Evolutionary conservation across 768 basidiomycete species (phyloP), one percentile per base, ranked within the genome.

Genomic region (Melanogaster broomeanus): DNA sequence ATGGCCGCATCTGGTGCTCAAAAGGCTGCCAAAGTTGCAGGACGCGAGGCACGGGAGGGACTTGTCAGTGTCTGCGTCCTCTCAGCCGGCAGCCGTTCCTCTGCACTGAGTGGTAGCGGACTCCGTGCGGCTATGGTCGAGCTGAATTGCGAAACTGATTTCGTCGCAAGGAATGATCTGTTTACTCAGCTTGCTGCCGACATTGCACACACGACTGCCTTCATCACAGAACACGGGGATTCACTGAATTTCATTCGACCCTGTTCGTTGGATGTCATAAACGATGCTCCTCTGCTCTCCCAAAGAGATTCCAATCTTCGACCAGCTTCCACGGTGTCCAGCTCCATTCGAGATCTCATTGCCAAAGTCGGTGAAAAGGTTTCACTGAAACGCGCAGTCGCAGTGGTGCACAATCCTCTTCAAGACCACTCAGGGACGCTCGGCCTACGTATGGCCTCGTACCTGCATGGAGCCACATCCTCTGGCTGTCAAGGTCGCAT

Each of bases 101-200:
- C 62, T 11, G 72, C 62, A 33, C 56, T 58, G 33, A 68, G 70
- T 7, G 67, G 67, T 18, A 77, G 77, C 2, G 77, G 80, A 34
- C 70, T 90, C 31, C 82, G 90, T 33, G 93, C 89, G 11, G 85
- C 88, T 18, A 88, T 97, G 81, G 75, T 98, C 50, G 95, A 98
- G 69, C 75, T 97, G 54, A 92, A 91, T 60, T 98, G 95, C 74
- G 95, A 98, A 74, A 97, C 95, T 46, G 95, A 98, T 73, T 98
- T 97, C 65, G 95, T 98, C 25, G 91, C 85, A 21, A 74, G 90
- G 57, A 95, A 92, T 61, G 82, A 87, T 51, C 74, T 93, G 12
- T 98, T 98, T 61, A 77, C 82, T 15, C 77, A 77, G 48, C 80
- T 95, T 34, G 87, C 89, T 12, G 76, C 78, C 35, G 85, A 91